These are phyloP conservation scores for Fraxinus cuspidata DNA, from an alignment of 257 asterid species.

Conservation along the genomic window DNA sequence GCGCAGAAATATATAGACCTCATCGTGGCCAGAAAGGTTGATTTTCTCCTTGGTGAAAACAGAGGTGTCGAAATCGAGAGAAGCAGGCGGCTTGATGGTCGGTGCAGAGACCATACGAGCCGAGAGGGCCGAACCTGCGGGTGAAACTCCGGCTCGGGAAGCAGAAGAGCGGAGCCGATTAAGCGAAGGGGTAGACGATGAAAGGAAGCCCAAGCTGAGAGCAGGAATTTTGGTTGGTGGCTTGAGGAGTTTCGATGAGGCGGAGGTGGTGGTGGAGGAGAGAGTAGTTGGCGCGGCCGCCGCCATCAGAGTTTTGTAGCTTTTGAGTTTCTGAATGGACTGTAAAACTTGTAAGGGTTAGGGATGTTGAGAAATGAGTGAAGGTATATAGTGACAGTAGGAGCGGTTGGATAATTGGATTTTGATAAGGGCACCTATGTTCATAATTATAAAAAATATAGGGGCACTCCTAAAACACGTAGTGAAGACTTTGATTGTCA, in stretches of 20 bases:
- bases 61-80: slow-evolving; percentile 75
- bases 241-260: slow-evolving; percentile 32
- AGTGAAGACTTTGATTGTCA: background rate
- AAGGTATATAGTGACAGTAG: background rate
- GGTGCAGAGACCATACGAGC: slow-evolving; percentile 69
- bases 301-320: slow-evolving; percentile 45
- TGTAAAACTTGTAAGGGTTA: background rate
- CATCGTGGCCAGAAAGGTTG: slow-evolving; percentile 84
- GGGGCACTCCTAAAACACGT: background rate
- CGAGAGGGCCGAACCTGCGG: slow-evolving; percentile 46
- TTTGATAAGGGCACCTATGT: background rate
- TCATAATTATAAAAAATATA: background rate
- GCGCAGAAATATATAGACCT: slow-evolving; percentile 41
- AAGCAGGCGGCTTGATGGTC: slow-evolving; percentile 41
- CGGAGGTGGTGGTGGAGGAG: slow-evolving; percentile 28
- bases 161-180: slow-evolving; percentile 44
- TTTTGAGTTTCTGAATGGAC: slow-evolving; percentile 11
- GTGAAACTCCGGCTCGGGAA: slow-evolving; percentile 19
- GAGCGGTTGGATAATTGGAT: background rate
- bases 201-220: slow-evolving; percentile 51
- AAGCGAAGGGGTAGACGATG: slow-evolving; percentile 58
- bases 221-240: slow-evolving; percentile 26
- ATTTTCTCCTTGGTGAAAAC: slow-evolving; percentile 81
- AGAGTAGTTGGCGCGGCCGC: slow-evolving; percentile 59
- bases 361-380: background rate